Conservation (phyloP, 768 basidiomycete genomes). For the Psilocybe tampanensis region DNA sequence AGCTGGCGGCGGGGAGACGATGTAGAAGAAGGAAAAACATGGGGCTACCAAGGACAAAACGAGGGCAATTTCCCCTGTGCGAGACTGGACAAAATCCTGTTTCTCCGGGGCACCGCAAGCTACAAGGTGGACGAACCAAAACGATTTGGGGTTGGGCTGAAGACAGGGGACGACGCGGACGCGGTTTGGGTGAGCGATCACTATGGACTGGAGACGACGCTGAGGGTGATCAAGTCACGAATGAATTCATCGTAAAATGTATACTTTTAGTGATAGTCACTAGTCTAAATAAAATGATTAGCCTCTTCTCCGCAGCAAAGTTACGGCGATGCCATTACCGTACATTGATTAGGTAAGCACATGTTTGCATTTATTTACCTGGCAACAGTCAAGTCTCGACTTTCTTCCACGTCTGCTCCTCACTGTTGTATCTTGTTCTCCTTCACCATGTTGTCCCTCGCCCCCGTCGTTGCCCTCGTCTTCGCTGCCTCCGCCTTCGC, state of each 20-base stretch:
- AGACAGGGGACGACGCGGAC: slow-evolving; percentile 36
- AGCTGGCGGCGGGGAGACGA: slow-evolving; percentile 55
- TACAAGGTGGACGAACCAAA: slow-evolving; percentile 55
- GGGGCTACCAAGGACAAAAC: slow-evolving; percentile 65
- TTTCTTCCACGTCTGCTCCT: slow-evolving; percentile 24
- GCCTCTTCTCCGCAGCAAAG: too few relatives aligned
- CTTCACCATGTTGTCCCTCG: slow-evolving; percentile 52
- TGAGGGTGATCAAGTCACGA: slow-evolving; percentile 19
- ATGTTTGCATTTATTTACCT: slow-evolving; percentile 10
- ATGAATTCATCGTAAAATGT: too few relatives aligned
- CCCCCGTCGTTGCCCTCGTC: slow-evolving; percentile 42
- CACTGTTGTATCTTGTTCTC: slow-evolving; percentile 24
- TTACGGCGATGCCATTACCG: too few relatives aligned
- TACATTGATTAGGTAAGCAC: too few relatives aligned
- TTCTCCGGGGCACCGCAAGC: slow-evolving; percentile 43
- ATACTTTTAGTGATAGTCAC: too few relatives aligned
- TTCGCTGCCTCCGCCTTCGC: slow-evolving; percentile 45
- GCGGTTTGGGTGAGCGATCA: slow-evolving; percentile 67
- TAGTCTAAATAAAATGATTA: too few relatives aligned
- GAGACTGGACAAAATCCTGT: slow-evolving; percentile 70
- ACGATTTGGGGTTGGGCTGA: slow-evolving; percentile 58
- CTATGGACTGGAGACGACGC: slow-evolving; percentile 54
- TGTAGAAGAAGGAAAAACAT: slow-evolving; percentile 56
- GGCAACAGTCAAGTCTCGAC: slow-evolving; percentile 9
- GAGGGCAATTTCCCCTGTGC: slow-evolving; percentile 45